Conservation (phyloP, 805 yeast genomes). For the Kodamaea sagamina region DNA sequence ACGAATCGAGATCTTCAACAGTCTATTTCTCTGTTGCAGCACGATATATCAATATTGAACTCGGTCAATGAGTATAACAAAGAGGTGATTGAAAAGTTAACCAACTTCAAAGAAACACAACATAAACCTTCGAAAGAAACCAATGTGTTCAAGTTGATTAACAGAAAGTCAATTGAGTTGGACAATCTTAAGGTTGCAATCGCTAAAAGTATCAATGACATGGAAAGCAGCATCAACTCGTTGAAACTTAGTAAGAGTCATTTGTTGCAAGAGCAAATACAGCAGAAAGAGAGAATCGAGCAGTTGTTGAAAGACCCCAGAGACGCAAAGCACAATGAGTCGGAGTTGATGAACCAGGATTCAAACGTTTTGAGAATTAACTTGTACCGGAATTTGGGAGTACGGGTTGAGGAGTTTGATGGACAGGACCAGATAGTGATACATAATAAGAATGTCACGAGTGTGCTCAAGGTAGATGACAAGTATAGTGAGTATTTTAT, state of each 20-base stretch:
- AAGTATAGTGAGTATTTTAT: slow-evolving; percentile 68
- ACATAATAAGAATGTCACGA: slow-evolving; percentile 50
- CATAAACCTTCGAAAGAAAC: neutral
- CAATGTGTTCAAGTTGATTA: slow-evolving; percentile 30
- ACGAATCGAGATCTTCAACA: slow-evolving; percentile 14
- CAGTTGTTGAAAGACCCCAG: slow-evolving; percentile 15
- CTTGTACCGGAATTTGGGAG: slow-evolving; percentile 61
- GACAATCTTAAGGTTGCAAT: slow-evolving; percentile 51
- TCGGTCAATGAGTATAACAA: slow-evolving; percentile 24
- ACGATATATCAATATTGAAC: slow-evolving; percentile 21
- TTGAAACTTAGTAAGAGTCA: slow-evolving; percentile 36
- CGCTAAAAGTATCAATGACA: slow-evolving; percentile 54
- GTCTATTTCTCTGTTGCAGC: slow-evolving; percentile 11
- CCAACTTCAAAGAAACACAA: slow-evolving; percentile 12
- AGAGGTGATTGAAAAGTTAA: slow-evolving; percentile 20
- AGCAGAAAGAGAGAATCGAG: slow-evolving; percentile 6
- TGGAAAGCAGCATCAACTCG: slow-evolving; percentile 44
- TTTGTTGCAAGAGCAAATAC: slow-evolving; percentile 18
- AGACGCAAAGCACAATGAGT: slow-evolving; percentile 28
- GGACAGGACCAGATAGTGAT: slow-evolving; percentile 40
- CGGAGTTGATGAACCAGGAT: slow-evolving; percentile 40
- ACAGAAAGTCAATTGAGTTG: slow-evolving; percentile 31
- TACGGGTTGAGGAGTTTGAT: slow-evolving; percentile 42
- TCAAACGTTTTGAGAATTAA: slow-evolving; percentile 54
- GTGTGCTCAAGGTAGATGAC: slow-evolving; percentile 52